A percentile compares a stretch with the other conserved stretches of the same genome.
These are phyloP conservation scores for Colletotrichum sp. DNA, from an alignment of 2,329 filamentous ascomycete genomes.

Conservation along the genomic window DNA sequence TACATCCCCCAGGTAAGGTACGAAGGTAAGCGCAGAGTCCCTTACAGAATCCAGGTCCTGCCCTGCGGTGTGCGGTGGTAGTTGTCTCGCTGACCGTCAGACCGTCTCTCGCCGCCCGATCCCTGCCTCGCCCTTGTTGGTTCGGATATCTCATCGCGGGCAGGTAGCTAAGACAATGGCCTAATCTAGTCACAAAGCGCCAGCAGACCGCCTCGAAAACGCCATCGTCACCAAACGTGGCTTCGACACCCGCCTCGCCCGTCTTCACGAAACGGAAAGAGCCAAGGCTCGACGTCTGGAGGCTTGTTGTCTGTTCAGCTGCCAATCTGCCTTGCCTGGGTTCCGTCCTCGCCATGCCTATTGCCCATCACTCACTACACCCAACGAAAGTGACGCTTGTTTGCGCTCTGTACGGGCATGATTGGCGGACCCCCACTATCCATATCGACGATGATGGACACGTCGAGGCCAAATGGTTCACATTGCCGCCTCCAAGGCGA, in stretches of 20 bases:
- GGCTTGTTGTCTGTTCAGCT: neutral
- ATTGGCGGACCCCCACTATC: neutral
- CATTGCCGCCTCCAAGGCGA: neutral
- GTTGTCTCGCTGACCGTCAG: neutral
- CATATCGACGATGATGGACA: neutral
- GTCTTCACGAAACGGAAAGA: neutral
- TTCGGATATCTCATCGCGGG: neutral
- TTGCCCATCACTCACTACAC: neutral
- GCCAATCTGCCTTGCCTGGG: neutral
- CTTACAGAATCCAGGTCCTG: neutral
- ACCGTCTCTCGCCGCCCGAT: neutral
- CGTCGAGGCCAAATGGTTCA: neutral
- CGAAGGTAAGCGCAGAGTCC: neutral
- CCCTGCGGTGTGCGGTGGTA: neutral
- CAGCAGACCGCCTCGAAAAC: slow-evolving; percentile 13
- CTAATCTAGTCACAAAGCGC: neutral
- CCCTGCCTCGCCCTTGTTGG: neutral
- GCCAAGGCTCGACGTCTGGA: neutral
- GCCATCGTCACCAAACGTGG: slow-evolving; percentile 6
- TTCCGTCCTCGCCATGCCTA: neutral
- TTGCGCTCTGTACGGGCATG: neutral
- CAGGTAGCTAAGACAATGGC: neutral
- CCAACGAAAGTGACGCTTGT: neutral
- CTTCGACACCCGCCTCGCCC: neutral
- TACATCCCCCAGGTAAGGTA: neutral